phyloP scores from a whole-genome alignment of 1,139 yeast species.

The Geotrichum siamense region DNA sequence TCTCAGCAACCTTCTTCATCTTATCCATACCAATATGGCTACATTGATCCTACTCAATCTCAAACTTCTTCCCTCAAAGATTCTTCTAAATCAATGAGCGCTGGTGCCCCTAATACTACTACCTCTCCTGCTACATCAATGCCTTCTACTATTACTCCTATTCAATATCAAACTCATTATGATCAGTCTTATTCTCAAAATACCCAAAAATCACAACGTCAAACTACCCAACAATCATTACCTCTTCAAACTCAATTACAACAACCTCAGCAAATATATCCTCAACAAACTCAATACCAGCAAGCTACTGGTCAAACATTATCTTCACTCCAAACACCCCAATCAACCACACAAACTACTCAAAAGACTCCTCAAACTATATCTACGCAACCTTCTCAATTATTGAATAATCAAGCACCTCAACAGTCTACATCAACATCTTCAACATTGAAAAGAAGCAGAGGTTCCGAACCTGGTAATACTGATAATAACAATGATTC shows the following conservation, averaged over 20 bases:
- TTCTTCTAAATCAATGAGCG: background rate
- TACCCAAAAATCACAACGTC: background rate
- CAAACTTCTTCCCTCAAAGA: background rate
- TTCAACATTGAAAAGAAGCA: constrained; percentile 16
- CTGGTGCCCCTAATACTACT: background rate
- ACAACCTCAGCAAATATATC: constrained; percentile 16
- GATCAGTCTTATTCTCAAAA: constrained; percentile 13
- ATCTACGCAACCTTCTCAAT: constrained; percentile 4
- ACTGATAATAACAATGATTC: too few relatives aligned
- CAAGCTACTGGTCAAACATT: constrained; percentile 22
- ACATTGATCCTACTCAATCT: background rate
- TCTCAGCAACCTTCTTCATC: background rate
- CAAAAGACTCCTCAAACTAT: constrained; percentile 19
- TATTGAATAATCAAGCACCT: background rate
- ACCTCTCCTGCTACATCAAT: background rate
- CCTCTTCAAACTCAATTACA: constrained; percentile 5
- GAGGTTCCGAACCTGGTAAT: background rate
- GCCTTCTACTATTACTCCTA: constrained; percentile 1
- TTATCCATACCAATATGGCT: background rate
- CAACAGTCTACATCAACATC: constrained; percentile 17
- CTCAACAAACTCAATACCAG: constrained; percentile 19
- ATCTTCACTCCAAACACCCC: constrained; percentile 16
- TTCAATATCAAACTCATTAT: constrained; percentile 4
- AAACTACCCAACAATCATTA: background rate
- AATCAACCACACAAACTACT: constrained; percentile 19